Evolutionary conservation across 2,329 filamentous ascomycete genomes (phyloP), one percentile per base, ranked within the genome.

Genomic region (Fusarium pseudoanthophilum): DNA sequence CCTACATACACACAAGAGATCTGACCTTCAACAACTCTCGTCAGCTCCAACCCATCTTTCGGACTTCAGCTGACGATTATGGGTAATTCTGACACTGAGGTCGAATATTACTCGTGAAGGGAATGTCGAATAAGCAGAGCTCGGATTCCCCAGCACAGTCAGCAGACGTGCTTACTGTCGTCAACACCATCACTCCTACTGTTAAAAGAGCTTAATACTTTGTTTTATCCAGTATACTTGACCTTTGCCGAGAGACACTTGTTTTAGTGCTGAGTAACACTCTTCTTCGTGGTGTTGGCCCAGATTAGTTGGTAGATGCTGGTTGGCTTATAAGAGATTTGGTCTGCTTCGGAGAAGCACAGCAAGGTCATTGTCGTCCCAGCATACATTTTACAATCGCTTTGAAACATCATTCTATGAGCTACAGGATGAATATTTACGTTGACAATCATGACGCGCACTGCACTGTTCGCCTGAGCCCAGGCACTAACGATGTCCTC

Each of bases 261-360:
- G 24, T 6, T 32, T 40, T 60, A 56, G 58, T 36, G 58, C 58
- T 60, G 58, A 60, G 49, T 26, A 42, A n/a, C 11, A 11, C n/a
- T 21, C 30, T 13, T 57, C 49, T 11, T 28, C 28, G 11, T 57
- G 49, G 42, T 61, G 24, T 42, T n/a, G 36, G 13, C 7, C 21
- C 26, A 56, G 48, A 34, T 40, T 16, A 42, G 37, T 43, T 56
- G 36, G 37, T 20, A 9, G 46, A 37, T 55, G 34, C 26, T 43
- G 36, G 37, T 43, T 34, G 48, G 37, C 18, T 55, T 55, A n/a
- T 21, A 53, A 16, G 34, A 37, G 24, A 11, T 4, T 39, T 39
- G 24, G 11, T 39, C 51, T 55, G 24, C 20, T 28, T 40, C 5
- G 2, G 9, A 52, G 30, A 52, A 30, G 49, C 49, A 36, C 30